Evolutionary conservation across 129 eudicot genomes (phyloP).

Genomic region (Pittosporum tobira): DNA sequence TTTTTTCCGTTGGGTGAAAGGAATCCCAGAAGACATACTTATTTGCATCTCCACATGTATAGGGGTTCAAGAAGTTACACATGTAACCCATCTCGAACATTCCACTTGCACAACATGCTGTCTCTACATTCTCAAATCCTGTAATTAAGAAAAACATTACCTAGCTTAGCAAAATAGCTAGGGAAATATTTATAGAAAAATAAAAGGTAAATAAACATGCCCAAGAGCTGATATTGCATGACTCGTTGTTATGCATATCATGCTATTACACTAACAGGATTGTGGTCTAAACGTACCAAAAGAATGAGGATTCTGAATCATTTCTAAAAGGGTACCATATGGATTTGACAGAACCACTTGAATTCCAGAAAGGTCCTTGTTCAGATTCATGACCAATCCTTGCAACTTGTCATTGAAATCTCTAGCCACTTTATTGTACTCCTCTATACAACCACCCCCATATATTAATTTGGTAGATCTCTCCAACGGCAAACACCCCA

Average conservation of each 20-base stretch:
- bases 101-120: constrained; percentile 77
- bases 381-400: constrained; percentile 35
- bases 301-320: constrained; percentile 49
- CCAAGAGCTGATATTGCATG: neutral
- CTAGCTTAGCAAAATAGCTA: constrained; percentile 10
- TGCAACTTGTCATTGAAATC: constrained; percentile 54
- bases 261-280: neutral
- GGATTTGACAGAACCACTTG: constrained; percentile 66
- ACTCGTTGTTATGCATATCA: neutral
- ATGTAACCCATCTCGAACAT: constrained; percentile 60
- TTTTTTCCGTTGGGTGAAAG: constrained; percentile 72
- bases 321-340: constrained; percentile 40
- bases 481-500: constrained; percentile 83
- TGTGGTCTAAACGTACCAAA: constrained; percentile 42
- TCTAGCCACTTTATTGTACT: constrained; percentile 63
- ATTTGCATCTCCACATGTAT: constrained; percentile 57
- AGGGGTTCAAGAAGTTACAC: constrained; percentile 44
- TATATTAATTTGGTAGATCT: constrained; percentile 32
- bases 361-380: constrained; percentile 42
- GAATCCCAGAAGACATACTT: constrained; percentile 88
- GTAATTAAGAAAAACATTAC: constrained; percentile 13
- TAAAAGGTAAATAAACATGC: no score
- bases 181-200: no score
- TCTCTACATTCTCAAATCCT: constrained; percentile 61
- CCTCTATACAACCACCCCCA: constrained; percentile 33